A percentile compares a stretch with the other conserved stretches of the same genome.
phyloP scores from a whole-genome alignment of 163 green algal genomes.

The Chlamydomonas reinhardtii region DNA sequence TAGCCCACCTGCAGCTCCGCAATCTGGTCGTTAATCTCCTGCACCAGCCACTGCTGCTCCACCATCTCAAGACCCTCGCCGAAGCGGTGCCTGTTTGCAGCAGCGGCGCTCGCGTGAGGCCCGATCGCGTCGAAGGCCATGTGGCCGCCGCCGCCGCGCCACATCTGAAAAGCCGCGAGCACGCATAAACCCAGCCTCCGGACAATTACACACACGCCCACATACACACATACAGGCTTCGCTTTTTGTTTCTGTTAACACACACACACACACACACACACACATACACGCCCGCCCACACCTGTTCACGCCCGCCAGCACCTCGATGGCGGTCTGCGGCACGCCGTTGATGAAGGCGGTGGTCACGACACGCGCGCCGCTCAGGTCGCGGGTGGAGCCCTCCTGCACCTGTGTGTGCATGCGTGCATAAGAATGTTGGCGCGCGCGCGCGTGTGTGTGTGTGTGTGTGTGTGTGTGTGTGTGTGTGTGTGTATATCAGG shows the following conservation, averaged over 20 bases:
- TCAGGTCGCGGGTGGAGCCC: conserved; percentile 45
- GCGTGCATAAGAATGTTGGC: no score
- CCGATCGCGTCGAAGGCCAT: neutral
- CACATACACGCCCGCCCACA: neutral
- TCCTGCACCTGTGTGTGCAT: conserved; percentile 39
- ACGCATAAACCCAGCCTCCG: neutral
- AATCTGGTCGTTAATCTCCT: conserved; percentile 78
- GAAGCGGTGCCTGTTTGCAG: conserved; percentile 53
- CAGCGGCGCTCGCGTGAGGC: neutral
- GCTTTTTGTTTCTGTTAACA: no score
- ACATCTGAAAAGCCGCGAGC: no score
- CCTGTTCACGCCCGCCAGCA: conserved; percentile 63
- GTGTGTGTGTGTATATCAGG: neutral
- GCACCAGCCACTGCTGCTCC: conserved; percentile 84
- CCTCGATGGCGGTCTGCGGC: conserved; percentile 65
- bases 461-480: no score
- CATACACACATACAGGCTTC: no score
- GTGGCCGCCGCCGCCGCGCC: no score
- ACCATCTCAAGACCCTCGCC: conserved; percentile 72
- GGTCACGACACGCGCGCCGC: conserved; percentile 63
- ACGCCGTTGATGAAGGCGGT: conserved; percentile 70
- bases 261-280: no score
- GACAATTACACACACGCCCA: no score
- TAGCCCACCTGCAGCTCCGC: conserved; percentile 63
- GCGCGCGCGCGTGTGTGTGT: no score